Conservation (phyloP, 495 filamentous ascomycete genomes). For the Usnea hakonensis region DNA sequence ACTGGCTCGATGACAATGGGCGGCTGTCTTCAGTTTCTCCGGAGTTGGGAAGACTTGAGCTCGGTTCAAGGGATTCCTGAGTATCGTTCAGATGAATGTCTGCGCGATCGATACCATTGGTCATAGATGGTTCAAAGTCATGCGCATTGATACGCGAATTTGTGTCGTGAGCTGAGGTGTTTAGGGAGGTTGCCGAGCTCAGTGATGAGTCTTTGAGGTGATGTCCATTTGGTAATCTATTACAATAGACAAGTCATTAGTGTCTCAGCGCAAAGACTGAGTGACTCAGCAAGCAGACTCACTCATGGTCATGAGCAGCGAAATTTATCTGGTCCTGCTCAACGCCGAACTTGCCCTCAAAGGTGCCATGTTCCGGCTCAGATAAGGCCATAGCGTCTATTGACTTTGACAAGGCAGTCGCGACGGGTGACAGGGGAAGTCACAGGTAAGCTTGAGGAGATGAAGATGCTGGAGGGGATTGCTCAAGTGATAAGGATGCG, state of each 20-base stretch:
- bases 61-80: constrained; percentile 4
- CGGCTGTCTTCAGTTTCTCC: constrained; percentile 10
- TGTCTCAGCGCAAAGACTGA: background rate
- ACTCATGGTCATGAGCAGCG: constrained; percentile 40
- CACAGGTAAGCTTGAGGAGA: background rate
- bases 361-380: constrained; percentile 36
- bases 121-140: constrained; percentile 9
- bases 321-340: constrained; percentile 41
- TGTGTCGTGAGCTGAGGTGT: constrained; percentile 18
- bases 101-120: constrained; percentile 10
- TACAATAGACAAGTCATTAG: background rate
- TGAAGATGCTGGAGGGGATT: background rate
- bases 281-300: constrained; percentile 26
- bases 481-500: background rate
- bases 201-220: constrained; percentile 16
- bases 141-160: constrained; percentile 10
- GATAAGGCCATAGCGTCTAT: constrained; percentile 41
- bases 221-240: constrained; percentile 14
- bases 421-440: background rate
- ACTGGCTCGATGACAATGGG: constrained; percentile 9
- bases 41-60: constrained; percentile 12
- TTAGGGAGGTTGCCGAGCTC: constrained; percentile 12
- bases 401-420: constrained; percentile 32
- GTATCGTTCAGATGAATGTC: constrained; percentile 6
- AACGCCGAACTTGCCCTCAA: constrained; percentile 41